phyloP scores from a whole-genome alignment of 139 green algal species.

The Micromonas commoda region DNA sequence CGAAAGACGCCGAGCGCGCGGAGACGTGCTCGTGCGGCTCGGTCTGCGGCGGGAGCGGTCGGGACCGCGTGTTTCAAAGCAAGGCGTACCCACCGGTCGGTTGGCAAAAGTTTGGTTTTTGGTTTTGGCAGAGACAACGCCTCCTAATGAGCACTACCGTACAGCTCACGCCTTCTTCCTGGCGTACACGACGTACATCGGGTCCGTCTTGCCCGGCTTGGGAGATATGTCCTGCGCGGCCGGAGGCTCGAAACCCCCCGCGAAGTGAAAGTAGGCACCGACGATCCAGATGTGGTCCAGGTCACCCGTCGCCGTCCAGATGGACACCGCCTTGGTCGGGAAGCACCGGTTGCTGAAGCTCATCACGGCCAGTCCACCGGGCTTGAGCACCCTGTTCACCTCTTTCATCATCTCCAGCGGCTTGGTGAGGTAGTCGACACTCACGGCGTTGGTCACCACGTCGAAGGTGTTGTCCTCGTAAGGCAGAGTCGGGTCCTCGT shows the following conservation, averaged over 20 bases:
- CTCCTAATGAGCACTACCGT: not conserved
- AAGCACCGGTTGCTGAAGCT: slow-evolving; percentile 87
- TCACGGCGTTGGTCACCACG: slow-evolving; percentile 65
- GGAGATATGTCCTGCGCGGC: slow-evolving; percentile 69
- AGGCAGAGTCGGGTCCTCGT: slow-evolving; percentile 61
- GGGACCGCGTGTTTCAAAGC: no score
- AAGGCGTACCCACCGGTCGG: no score
- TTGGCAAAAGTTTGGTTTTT: no score
- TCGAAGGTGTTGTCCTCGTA: slow-evolving; percentile 80
- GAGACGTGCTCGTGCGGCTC: no score
- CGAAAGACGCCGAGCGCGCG: no score
- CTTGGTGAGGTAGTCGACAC: slow-evolving; percentile 76
- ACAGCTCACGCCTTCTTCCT: slow-evolving; percentile 25
- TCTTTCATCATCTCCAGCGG: slow-evolving; percentile 69
- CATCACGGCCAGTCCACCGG: slow-evolving; percentile 68
- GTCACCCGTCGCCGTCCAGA: slow-evolving; percentile 55
- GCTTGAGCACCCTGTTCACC: slow-evolving; percentile 76
- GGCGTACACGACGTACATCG: slow-evolving; percentile 63
- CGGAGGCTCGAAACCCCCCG: slow-evolving; percentile 59
- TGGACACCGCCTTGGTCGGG: slow-evolving; percentile 73
- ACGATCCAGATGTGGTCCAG: slow-evolving; percentile 42
- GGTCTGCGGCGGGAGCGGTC: no score
- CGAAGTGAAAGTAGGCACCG: slow-evolving; percentile 86
- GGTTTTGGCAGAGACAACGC: no score
- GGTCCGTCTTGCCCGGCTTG: slow-evolving; percentile 45